These are phyloP conservation scores for Musa itinerans DNA, from an alignment of 176 grass and related monocot genomes.

Conservation along the genomic window DNA sequence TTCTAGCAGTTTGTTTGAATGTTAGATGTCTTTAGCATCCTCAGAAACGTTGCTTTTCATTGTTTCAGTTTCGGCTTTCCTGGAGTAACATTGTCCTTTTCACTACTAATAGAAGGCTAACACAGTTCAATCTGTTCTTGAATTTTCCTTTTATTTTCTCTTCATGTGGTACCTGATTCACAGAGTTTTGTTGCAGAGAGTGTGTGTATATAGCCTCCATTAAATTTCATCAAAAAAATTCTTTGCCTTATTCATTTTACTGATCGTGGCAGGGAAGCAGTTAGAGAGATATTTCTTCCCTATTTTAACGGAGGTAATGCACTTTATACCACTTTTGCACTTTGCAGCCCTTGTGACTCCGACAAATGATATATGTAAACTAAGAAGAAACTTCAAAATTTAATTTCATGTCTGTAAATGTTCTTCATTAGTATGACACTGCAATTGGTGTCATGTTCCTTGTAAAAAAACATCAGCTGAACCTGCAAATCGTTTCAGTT, in stretches of 20 bases:
- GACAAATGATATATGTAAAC: not conserved
- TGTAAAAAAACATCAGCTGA: not conserved
- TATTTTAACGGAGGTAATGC: constrained; percentile 63
- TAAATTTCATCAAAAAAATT: not conserved
- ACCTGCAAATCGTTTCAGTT: not conserved
- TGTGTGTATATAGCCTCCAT: too few relatives aligned
- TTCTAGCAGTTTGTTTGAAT: not conserved
- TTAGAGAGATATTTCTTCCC: constrained; percentile 67
- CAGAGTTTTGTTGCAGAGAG: not conserved
- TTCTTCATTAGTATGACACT: not conserved
- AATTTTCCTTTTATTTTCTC: not conserved
- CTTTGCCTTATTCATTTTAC: not conserved
- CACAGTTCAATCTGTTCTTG: not conserved
- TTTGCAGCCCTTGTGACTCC: not conserved
- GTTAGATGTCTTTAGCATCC: not conserved
- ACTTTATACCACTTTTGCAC: not conserved
- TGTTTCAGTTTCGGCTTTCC: not conserved
- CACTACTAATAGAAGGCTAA: too few relatives aligned
- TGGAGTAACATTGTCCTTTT: not conserved
- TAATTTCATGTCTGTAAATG: not conserved
- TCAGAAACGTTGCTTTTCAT: not conserved
- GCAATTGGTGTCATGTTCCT: not conserved
- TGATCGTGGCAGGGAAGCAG: constrained; percentile 48
- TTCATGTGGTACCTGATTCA: not conserved
- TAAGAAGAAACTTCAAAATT: not conserved